Evolutionary conservation across 331 rosid species (phyloP), one percentile per base, ranked within the genome.

Genomic region (Cydonia oblonga): DNA sequence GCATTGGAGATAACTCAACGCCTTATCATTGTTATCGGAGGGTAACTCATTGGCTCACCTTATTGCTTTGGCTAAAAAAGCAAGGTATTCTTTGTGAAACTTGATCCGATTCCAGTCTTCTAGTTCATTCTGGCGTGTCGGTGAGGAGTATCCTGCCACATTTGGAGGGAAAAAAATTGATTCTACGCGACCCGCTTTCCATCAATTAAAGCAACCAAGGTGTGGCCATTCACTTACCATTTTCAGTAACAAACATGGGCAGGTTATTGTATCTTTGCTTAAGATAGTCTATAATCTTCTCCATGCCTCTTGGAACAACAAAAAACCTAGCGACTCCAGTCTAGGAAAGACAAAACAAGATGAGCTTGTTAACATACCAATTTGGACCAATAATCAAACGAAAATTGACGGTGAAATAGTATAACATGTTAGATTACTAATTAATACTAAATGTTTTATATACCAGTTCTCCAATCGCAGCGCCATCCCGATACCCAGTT

Each of bases 291-390:
- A 88, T 78, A 53, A 64, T 64, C 69, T 85, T 81, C 80, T 85
- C 90, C 82, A 90, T 51, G 46, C 91, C 90, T 25, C 69, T 72
- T 44, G 96, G 96, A 86, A 88, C 93, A 67, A 90, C 89, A 70
- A 74, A 87, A 75, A 84, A 80, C 15, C 59, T 38, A 23, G 66
- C 4, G 3, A 74, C 18, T 81, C 87, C 96, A 9, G 96, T 88
- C 93, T 90, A 76, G 25, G n/a, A 58, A 35, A 14, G 26, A 64
- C 32, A 74, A 46, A 1, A 30, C 40, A 12, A 64, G 28, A 5
- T 61, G 38, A 28, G 1, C n/a, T 52, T 25, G 56, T 46, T 30
- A 8, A 69, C 2, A 15, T 40, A 40, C 46, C 46, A 40, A 40
- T 40, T 40, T 40, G 46, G 46, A 40, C 15, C 46, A 12, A 40